phyloP scores from a whole-genome alignment of 441 rosid species.

The Jatropha multifida region DNA sequence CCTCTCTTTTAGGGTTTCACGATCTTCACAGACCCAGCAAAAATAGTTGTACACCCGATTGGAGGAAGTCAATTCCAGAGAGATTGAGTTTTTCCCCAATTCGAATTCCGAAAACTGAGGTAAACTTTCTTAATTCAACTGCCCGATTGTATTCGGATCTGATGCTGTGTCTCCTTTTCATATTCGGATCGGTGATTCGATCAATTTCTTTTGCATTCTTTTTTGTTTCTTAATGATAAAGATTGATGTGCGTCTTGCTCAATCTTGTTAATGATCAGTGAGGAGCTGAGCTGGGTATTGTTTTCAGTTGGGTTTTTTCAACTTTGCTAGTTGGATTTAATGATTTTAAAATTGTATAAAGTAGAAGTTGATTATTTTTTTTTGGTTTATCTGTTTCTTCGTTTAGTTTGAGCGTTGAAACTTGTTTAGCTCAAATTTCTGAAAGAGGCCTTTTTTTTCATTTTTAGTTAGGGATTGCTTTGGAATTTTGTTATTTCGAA shows the following conservation, averaged over 20 bases:
- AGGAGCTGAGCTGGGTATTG: background rate
- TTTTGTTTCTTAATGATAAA: background rate
- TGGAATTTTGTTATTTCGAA: background rate
- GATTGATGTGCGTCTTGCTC: background rate
- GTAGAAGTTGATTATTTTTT: background rate
- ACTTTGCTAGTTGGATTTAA: background rate
- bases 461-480: background rate
- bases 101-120: constrained; percentile 6
- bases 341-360: background rate
- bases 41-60: background rate
- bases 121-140: constrained; percentile 2
- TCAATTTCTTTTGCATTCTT: background rate
- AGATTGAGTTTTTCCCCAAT: background rate
- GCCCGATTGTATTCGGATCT: background rate
- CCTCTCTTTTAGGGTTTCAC: background rate
- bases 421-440: background rate
- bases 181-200: background rate
- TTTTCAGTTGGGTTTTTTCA: background rate
- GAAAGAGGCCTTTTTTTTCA: background rate
- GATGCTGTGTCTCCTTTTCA: background rate
- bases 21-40: background rate
- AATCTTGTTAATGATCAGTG: background rate
- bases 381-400: background rate
- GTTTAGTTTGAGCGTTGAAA: background rate
- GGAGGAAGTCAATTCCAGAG: background rate